These are phyloP conservation scores for Pestalotiopsis sp. DNA, from an alignment of 2,329 filamentous ascomycete species.

Conservation along the genomic window DNA sequence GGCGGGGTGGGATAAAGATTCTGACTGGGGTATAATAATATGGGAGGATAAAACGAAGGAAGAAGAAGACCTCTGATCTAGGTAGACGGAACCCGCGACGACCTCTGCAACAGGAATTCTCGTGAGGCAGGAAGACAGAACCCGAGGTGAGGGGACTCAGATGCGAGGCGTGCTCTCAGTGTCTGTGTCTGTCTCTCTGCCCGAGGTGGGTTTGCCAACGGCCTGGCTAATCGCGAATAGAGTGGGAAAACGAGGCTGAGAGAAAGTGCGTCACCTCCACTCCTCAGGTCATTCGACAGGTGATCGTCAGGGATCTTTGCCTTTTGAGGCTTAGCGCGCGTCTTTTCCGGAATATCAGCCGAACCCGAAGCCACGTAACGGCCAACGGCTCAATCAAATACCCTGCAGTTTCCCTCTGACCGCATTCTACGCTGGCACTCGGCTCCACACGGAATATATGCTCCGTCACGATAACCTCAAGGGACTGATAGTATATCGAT, in stretches of 20 bases:
- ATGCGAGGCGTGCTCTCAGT: background rate
- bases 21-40: background rate
- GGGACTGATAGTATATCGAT: background rate
- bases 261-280: background rate
- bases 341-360: slow-evolving; percentile 1
- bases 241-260: slow-evolving; percentile 1
- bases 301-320: background rate
- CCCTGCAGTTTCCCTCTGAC: background rate
- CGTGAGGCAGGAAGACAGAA: background rate
- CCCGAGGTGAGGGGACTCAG: background rate
- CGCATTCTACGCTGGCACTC: background rate
- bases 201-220: background rate
- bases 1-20: background rate
- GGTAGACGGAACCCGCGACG: background rate
- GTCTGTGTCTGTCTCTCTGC: background rate
- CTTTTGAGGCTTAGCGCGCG: background rate
- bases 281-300: background rate
- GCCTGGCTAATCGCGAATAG: background rate
- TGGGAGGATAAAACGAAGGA: background rate
- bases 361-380: slow-evolving; percentile 1
- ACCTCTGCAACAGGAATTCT: background rate
- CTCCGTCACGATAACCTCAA: slow-evolving; percentile 5
- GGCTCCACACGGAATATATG: background rate
- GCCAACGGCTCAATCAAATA: background rate
- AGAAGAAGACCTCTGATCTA: background rate